Conservation (phyloP, 306 rosid species). For the Vigna mungo region DNA sequence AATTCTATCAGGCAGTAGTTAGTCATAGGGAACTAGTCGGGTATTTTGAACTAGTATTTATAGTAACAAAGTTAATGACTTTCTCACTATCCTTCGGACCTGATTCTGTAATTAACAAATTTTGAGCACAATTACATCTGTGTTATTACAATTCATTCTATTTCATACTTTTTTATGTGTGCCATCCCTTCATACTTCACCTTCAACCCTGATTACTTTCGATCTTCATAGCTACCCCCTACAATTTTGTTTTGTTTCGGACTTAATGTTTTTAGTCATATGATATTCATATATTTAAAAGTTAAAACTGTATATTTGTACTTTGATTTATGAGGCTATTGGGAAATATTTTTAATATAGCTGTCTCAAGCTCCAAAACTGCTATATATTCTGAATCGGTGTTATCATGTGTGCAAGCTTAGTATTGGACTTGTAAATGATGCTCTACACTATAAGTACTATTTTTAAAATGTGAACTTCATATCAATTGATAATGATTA, state of each 20-base stretch:
- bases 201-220: not conserved
- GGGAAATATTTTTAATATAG: conserved; percentile 9
- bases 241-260: conserved; percentile 15
- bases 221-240: not conserved
- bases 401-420: not conserved
- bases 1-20: not conserved
- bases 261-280: not conserved
- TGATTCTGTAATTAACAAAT: not conserved
- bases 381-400: not conserved
- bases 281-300: not conserved
- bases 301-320: conserved; percentile 17
- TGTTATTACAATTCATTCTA: not conserved
- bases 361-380: conserved; percentile 1
- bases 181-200: not conserved
- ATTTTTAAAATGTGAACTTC: not conserved
- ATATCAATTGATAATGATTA: conserved; percentile 15
- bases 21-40: conserved; percentile 15
- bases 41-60: not conserved
- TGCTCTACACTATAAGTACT: not conserved
- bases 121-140: conserved; percentile 6
- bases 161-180: not conserved
- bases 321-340: conserved; percentile 20
- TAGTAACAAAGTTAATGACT: not conserved
- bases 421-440: not conserved
- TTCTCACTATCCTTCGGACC: not conserved